Evolutionary conservation across 257 asterid species (phyloP), one percentile per base, ranked within the genome.

Genomic region (Rubia yunnanensis): DNA sequence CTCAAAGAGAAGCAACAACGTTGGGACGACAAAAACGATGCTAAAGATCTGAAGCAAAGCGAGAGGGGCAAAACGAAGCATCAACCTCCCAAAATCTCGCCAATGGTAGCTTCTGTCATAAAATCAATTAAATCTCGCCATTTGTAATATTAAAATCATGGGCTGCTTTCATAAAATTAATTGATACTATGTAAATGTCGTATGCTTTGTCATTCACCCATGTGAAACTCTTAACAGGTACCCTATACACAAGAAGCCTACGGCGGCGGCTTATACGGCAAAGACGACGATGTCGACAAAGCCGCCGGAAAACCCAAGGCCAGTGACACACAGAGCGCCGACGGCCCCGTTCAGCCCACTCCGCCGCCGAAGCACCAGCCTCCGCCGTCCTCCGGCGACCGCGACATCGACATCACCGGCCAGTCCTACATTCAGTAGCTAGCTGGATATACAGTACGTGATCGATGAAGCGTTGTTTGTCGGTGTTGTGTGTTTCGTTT

Each of bases 241-340:
- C 96, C 58, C 20, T 81, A 3, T 81, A 82, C 5, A 3, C 73
- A n/a, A 17, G 90, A 83, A 60, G 96, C 92, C 2, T 83, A 84
- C 79, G 96, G 95, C 46, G 95, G 95, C 17, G 91, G 96, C 35
- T 72, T 89, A 81, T 86, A 89, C 67, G 96, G 79, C 17, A 39
- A 80, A 38, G 90, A 83, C 52, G 87, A 80, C 26, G 85, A 53
- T 0, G 66, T 36, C 10, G 24, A 50, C 76, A 34, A 56, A 60
- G 38, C 66, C 70, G 27, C 57, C 28, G 57, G 55, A 7, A 13
- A 23, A 22, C 20, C 7, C 76, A 73, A 62, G 76, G 91, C 92
- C 1, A 86, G 96, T 67, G 82, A 64, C 50, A 89, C 87, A 1
- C 96, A 89, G 69, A 89, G 94, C 24, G 92, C 96, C 0, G 96